phyloP scores from a whole-genome alignment of 805 yeast genomes.

The Osmozyma mogii region DNA sequence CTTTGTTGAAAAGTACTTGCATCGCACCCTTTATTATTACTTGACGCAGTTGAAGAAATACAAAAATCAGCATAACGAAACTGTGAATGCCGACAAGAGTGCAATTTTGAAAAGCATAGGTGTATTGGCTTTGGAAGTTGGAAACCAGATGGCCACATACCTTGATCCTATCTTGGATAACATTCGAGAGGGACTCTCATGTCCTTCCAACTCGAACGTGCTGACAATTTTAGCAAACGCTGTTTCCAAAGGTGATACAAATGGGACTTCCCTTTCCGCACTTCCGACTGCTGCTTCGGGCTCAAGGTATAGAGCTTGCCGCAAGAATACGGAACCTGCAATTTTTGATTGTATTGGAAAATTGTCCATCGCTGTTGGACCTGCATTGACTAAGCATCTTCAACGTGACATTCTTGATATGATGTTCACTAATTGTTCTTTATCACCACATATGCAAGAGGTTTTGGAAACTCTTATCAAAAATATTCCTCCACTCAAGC shows the following conservation, averaged over 20 bases:
- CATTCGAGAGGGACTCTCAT: conserved; percentile 66
- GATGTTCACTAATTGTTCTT: conserved; percentile 67
- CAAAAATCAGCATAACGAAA: conserved; percentile 34
- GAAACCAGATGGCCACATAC: conserved; percentile 79
- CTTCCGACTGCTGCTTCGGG: conserved; percentile 20
- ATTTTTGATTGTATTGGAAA: conserved; percentile 84
- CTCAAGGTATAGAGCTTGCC: conserved; percentile 44
- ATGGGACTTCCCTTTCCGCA: conserved; percentile 18
- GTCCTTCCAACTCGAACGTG: conserved; percentile 27
- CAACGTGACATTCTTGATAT: conserved; percentile 74
- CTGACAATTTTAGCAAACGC: conserved; percentile 36
- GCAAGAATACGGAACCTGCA: conserved; percentile 76
- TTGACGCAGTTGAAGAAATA: conserved; percentile 69
- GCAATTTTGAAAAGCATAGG: conserved; percentile 78
- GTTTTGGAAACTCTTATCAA: conserved; percentile 60
- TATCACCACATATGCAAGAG: conserved; percentile 75
- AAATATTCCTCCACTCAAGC: conserved; percentile 73
- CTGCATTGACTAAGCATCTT: conserved; percentile 83
- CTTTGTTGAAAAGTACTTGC: conserved; percentile 77
- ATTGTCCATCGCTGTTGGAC: conserved; percentile 83
- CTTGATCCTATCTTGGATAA: conserved; percentile 81
- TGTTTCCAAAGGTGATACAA: conserved; percentile 21
- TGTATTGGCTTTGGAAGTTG: conserved; percentile 69
- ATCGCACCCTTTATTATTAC: conserved; percentile 68
- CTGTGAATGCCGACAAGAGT: conserved; percentile 51